phyloP scores from a whole-genome alignment of 805 yeast species.

The Barnettozyma sucrosica region DNA sequence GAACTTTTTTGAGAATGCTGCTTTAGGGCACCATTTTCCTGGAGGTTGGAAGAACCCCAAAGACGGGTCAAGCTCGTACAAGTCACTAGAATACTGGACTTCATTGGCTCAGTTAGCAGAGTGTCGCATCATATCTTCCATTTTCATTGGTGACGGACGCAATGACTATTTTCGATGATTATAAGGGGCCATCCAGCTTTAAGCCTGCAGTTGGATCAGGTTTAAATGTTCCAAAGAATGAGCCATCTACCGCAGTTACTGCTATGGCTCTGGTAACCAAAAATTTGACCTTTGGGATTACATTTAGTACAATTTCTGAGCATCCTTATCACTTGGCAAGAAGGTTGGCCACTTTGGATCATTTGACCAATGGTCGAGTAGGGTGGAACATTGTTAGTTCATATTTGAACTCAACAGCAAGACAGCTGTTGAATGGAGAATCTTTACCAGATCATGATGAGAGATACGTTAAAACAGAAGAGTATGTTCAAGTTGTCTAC shows the following conservation, averaged over 20 bases:
- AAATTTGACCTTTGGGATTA: conserved; percentile 32
- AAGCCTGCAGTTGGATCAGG: conserved; percentile 28
- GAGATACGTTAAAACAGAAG: background rate
- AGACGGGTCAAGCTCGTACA: background rate
- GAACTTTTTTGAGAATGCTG: conserved; percentile 15
- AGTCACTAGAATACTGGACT: conserved; percentile 1
- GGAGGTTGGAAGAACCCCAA: conserved; percentile 11
- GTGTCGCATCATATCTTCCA: conserved; percentile 1
- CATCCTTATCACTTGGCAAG: conserved; percentile 36
- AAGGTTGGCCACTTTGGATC: conserved; percentile 17
- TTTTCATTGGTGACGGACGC: conserved; percentile 7
- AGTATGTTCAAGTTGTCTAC: background rate
- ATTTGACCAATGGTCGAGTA: conserved; percentile 34
- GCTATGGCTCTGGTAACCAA: conserved; percentile 36
- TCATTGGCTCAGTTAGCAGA: conserved; percentile 3
- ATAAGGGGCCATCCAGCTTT: conserved; percentile 25
- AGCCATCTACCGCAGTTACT: conserved; percentile 32
- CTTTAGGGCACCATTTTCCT: conserved; percentile 13
- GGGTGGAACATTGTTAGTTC: conserved; percentile 41
- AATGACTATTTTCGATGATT: conserved; percentile 25
- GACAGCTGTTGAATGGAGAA: conserved; percentile 31
- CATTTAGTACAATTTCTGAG: conserved; percentile 35
- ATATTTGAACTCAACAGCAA: conserved; percentile 33
- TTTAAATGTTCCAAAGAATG: conserved; percentile 30
- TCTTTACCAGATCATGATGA: conserved; percentile 33